Evolutionary conservation across 371 early-diverging fungal species (phyloP).

Genomic region (Saksenaea vasiformis): DNA sequence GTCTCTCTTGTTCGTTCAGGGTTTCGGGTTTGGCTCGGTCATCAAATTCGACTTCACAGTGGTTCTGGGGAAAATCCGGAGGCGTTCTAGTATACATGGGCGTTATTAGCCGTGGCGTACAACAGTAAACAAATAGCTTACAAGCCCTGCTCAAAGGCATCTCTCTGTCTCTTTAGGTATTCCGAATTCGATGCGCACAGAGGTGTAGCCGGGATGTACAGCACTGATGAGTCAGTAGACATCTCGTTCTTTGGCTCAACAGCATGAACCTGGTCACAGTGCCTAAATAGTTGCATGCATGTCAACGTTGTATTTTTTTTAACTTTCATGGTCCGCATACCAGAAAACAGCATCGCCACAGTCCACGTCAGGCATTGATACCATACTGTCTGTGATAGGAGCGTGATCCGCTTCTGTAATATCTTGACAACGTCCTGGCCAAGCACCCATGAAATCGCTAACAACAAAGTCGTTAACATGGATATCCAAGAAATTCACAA

Average conservation of each 20-base stretch:
- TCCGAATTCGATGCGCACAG: constrained; percentile 34
- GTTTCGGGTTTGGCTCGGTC: constrained; percentile 26
- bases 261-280: constrained; percentile 44
- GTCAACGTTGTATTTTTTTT: neutral
- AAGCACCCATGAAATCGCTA: constrained; percentile 40
- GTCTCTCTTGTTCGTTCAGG: constrained; percentile 15
- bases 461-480: neutral
- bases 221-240: constrained; percentile 35
- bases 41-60: constrained; percentile 29
- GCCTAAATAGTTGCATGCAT: constrained; percentile 11
- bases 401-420: constrained; percentile 32
- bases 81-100: constrained; percentile 27
- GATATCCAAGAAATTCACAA: no score
- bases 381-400: constrained; percentile 38
- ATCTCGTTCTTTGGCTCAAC: constrained; percentile 36
- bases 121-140: constrained; percentile 12
- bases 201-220: constrained; percentile 44
- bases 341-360: constrained; percentile 47
- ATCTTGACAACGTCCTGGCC: constrained; percentile 37
- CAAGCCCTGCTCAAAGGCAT: constrained; percentile 30
- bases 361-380: constrained; percentile 35
- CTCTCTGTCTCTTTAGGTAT: constrained; percentile 29
- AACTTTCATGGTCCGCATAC: constrained; percentile 14
- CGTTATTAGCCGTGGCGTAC: neutral
- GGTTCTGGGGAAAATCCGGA: constrained; percentile 44